Conservation (phyloP, 768 basidiomycete genomes). For the Ramaria sp. region DNA sequence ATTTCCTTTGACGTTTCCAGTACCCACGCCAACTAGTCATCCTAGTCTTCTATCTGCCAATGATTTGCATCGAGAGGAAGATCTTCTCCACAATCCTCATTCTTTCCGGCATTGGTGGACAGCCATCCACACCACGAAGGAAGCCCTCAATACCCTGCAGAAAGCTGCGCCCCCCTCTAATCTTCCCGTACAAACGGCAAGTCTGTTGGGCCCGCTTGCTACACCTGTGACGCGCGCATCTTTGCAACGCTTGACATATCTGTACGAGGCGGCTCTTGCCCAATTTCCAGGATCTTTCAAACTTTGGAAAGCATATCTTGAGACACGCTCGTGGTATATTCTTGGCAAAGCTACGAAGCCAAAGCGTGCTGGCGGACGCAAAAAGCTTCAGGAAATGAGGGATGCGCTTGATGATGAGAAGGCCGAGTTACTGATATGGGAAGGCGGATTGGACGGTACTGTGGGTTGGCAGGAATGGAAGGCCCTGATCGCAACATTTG, state of each 20-base stretch:
- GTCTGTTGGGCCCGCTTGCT: constrained; percentile 71
- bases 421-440: constrained; percentile 76
- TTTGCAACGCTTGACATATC: constrained; percentile 75
- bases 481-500: constrained; percentile 75
- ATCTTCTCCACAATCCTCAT: constrained; percentile 80
- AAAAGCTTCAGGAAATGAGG: constrained; percentile 86
- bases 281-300: constrained; percentile 90
- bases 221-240: constrained; percentile 61
- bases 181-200: constrained; percentile 37
- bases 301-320: constrained; percentile 89
- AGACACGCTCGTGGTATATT: constrained; percentile 75
- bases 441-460: constrained; percentile 73
- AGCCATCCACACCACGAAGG: constrained; percentile 67
- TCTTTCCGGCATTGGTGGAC: constrained; percentile 93
- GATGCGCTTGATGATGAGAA: constrained; percentile 81
- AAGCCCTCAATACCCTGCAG: constrained; percentile 45
- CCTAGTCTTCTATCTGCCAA: constrained; percentile 60
- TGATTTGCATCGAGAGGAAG: constrained; percentile 87
- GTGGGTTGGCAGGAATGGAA: constrained; percentile 98
- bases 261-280: constrained; percentile 87
- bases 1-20: constrained; percentile 81
- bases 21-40: constrained; percentile 73
- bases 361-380: constrained; percentile 77
- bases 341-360: constrained; percentile 63
- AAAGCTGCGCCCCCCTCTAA: constrained; percentile 44